A percentile compares a stretch with the other conserved stretches of the same genome.
These are phyloP conservation scores for Phyllosticta ampelicida DNA, from an alignment of 2,329 filamentous ascomycete genomes.

Conservation along the genomic window DNA sequence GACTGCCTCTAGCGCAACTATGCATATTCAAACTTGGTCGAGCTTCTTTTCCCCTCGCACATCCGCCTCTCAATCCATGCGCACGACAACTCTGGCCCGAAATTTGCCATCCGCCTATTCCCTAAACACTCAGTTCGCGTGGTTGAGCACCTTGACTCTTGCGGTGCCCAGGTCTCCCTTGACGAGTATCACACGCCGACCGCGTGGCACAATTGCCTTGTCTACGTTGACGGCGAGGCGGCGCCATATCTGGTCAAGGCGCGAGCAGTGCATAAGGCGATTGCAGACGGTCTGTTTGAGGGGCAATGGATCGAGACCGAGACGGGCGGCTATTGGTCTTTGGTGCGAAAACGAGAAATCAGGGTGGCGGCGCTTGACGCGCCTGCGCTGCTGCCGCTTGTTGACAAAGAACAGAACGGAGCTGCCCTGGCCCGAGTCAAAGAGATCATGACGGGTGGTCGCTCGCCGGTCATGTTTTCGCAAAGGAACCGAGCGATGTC, in stretches of 20 bases:
- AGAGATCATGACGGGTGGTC: background rate
- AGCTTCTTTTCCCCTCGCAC: constrained; percentile 35
- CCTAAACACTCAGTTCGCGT: constrained; percentile 12
- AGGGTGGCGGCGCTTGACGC: background rate
- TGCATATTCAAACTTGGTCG: constrained; percentile 39
- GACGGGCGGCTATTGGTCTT: constrained; percentile 18
- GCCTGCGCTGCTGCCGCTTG: background rate
- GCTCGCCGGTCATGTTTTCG: background rate
- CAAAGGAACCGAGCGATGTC: background rate
- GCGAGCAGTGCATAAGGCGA: constrained; percentile 18
- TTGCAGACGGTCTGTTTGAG: constrained; percentile 15
- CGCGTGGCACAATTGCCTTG: constrained; percentile 35
- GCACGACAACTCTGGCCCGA: constrained; percentile 33
- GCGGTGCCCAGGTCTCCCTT: constrained; percentile 14
- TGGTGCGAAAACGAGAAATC: constrained; percentile 14
- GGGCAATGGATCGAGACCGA: constrained; percentile 20
- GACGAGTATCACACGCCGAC: constrained; percentile 30
- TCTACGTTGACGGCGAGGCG: constrained; percentile 21
- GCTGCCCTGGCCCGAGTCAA: background rate
- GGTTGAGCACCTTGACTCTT: constrained; percentile 21
- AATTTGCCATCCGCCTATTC: constrained; percentile 33
- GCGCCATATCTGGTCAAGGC: constrained; percentile 20
- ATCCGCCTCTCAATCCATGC: constrained; percentile 35
- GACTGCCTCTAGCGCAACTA: constrained; percentile 29
- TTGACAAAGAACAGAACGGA: background rate